Base-by-base conservation (phyloP, 805 yeast genomes). In the Candida suzukii region DNA sequence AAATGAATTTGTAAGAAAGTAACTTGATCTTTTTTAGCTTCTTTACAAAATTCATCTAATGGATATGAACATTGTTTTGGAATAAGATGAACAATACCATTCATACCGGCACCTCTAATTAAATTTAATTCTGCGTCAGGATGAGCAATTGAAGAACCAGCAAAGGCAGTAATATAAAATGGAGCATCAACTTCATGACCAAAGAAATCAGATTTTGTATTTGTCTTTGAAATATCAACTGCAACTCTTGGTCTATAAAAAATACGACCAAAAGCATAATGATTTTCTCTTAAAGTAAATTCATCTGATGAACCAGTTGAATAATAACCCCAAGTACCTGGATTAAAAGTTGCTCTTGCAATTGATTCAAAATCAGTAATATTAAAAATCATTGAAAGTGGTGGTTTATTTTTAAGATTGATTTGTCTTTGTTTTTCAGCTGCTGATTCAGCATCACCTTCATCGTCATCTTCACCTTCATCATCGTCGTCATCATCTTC, bases 281-380 rank as follows among this genome's bases (percentile, higher is more conserved):
- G 96, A 64, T 88, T 90, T 54, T 87, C 95, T 47, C 96, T 71
- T 44, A 83, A 54, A 0, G 95, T 72, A 49, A 90, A 75, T 63
- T 90, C 98, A 56, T 90, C 96, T 56, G 86, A 95, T 12, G 93
- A 72, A 3, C 90, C 98, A 4, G 93, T 78, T 2, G 90, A 79
- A 56, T 86, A 84, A 58, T 88, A 90, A 14, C 87, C 87, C 85
- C 95, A 83, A 0, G 88, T 91, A 17, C 74, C 70, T 33, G 78
- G 78, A 20, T 82, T 71, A 68, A 90, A 68, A 28, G 86, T 74
- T 45, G 76, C 73, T 31, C 85, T 71, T 1, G 97, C 96, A 38
- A 91, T 80, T 48, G 73, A 74, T 63, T 90, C 97, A 57, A 90
- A 91, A 61, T 90, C 97, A 47, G 76, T 77, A 42, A 88, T 54